Evolutionary conservation across 129 eudicot genomes (phyloP).

Genomic region (Ambrosia trifida): DNA sequence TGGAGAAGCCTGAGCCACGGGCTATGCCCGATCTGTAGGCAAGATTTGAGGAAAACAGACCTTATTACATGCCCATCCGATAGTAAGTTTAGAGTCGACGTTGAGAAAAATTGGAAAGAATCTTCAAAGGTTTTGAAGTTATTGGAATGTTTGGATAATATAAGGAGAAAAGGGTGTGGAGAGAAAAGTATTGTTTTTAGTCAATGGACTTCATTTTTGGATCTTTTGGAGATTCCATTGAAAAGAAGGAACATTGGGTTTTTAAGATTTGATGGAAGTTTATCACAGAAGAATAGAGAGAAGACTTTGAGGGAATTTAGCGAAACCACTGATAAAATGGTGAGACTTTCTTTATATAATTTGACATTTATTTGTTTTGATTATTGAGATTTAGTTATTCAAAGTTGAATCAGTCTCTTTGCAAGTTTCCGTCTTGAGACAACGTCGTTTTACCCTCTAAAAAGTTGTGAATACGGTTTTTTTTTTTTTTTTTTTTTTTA

Average conservation of each 20-base stretch:
- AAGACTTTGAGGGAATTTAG: constrained; percentile 71
- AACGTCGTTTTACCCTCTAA: background rate
- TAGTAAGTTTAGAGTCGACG: constrained; percentile 58
- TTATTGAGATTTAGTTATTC: background rate
- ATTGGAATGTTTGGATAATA: constrained; percentile 58
- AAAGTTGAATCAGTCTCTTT: constrained; percentile 12
- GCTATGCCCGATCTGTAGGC: constrained; percentile 79
- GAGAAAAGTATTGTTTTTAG: constrained; percentile 85
- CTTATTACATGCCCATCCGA: constrained; percentile 76
- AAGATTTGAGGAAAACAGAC: constrained; percentile 50
- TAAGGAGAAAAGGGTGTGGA: constrained; percentile 46
- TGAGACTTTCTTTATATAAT: constrained; percentile 13
- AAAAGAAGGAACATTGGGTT: constrained; percentile 54
- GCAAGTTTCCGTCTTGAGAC: background rate
- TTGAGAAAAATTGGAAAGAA: constrained; percentile 77
- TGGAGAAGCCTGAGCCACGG: constrained; percentile 66
- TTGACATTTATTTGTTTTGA: no score
- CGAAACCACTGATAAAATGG: constrained; percentile 67
- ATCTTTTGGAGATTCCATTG: constrained; percentile 75
- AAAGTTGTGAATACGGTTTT: background rate
- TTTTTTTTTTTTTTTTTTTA: no score
- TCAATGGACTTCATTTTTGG: constrained; percentile 91
- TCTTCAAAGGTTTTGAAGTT: constrained; percentile 71
- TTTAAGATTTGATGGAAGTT: constrained; percentile 80
- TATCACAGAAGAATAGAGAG: constrained; percentile 68